phyloP scores from a whole-genome alignment of 2,329 filamentous ascomycete genomes.

The Exophiala bonariae region DNA sequence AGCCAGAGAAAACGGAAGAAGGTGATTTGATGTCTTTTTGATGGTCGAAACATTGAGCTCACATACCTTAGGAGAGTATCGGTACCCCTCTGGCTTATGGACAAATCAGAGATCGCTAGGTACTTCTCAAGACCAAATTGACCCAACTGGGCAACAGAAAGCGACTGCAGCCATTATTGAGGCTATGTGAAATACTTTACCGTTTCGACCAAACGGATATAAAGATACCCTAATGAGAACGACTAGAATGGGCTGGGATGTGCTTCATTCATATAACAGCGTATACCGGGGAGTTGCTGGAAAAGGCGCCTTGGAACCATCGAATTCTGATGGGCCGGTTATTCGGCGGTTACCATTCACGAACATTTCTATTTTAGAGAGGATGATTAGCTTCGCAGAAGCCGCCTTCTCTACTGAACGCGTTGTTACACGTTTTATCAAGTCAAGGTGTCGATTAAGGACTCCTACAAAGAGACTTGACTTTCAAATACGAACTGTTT shows the following conservation, averaged over 20 bases:
- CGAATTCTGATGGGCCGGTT: background rate
- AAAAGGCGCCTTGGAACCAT: background rate
- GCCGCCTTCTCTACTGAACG: too few species aligned
- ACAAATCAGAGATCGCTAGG: constrained; percentile 15
- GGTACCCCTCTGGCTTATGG: constrained; percentile 16
- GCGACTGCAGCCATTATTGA: too few species aligned
- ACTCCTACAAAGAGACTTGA: too few species aligned
- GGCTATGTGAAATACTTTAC: constrained; percentile 4
- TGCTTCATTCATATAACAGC: too few species aligned
- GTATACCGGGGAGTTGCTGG: too few species aligned
- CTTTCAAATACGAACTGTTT: too few species aligned
- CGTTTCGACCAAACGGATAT: constrained; percentile 3
- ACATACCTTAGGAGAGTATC: constrained; percentile 9
- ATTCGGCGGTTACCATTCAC: too few species aligned
- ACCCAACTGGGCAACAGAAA: background rate
- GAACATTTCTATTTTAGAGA: too few species aligned
- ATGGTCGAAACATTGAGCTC: constrained; percentile 3
- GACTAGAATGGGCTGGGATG: constrained; percentile 5
- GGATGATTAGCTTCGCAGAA: too few species aligned
- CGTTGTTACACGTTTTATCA: constrained; percentile 30
- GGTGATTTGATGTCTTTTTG: constrained; percentile 33
- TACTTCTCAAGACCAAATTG: background rate
- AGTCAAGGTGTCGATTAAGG: too few species aligned
- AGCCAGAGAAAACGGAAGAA: constrained; percentile 52
- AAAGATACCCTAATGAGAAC: constrained; percentile 23